These are phyloP conservation scores for Acacia melanoxylon DNA, from an alignment of 306 rosid species.

Conservation along the genomic window DNA sequence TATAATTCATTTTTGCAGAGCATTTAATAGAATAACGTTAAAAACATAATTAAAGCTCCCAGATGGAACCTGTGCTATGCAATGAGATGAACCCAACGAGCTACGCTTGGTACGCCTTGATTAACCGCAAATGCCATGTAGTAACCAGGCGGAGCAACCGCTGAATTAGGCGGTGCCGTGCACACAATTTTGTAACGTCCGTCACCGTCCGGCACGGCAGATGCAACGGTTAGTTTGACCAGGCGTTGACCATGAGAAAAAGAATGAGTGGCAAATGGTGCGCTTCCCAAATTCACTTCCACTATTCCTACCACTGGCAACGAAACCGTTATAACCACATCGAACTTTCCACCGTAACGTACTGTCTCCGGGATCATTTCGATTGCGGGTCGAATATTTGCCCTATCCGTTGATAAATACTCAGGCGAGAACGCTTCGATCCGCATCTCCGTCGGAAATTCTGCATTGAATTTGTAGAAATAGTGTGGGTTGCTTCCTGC, in stretches of 20 bases:
- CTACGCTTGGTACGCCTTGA: slow-evolving; percentile 90
- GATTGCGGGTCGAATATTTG: slow-evolving; percentile 63
- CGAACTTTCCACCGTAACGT: slow-evolving; percentile 53
- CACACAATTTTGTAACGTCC: slow-evolving; percentile 51
- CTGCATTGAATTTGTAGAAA: slow-evolving; percentile 52
- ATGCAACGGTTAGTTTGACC: slow-evolving; percentile 63
- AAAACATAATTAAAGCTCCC: not conserved
- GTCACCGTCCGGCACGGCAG: slow-evolving; percentile 45
- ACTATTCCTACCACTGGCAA: slow-evolving; percentile 72
- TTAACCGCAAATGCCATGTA: slow-evolving; percentile 88
- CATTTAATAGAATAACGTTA: not conserved
- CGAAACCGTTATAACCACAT: slow-evolving; percentile 55
- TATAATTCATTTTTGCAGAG: not conserved
- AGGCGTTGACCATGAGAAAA: slow-evolving; percentile 87
- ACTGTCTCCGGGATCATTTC: slow-evolving; percentile 54
- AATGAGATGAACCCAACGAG: slow-evolving; percentile 69
- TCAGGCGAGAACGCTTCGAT: slow-evolving; percentile 87
- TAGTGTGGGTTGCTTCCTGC: slow-evolving; percentile 87
- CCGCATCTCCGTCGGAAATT: slow-evolving; percentile 69
- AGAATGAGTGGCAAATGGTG: slow-evolving; percentile 86
- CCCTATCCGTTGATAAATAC: slow-evolving; percentile 57
- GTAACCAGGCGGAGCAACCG: slow-evolving; percentile 84
- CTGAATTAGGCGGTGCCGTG: slow-evolving; percentile 67
- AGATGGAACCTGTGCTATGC: not conserved
- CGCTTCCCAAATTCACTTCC: slow-evolving; percentile 69